A percentile compares a stretch with the other conserved stretches of the same genome.
These are phyloP conservation scores for Annulohypoxylon nitens DNA, from an alignment of 495 filamentous ascomycete genomes.

Conservation along the genomic window DNA sequence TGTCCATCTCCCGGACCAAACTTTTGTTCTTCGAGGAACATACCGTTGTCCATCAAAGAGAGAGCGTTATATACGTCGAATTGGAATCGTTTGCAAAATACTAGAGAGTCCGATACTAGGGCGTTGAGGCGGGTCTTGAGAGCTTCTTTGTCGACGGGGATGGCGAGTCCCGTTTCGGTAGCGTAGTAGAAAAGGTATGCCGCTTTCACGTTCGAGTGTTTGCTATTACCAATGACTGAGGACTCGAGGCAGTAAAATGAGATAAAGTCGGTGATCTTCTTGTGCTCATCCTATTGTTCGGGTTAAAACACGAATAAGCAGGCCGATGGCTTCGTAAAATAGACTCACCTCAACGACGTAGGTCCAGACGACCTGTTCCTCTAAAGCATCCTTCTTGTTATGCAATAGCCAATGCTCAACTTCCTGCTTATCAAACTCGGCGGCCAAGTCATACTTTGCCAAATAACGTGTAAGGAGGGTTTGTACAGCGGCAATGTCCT, in stretches of 20 bases:
- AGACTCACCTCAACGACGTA: constrained; percentile 84
- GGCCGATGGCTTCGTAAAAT: background rate
- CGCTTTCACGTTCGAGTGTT: constrained; percentile 81
- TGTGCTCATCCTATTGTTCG: constrained; percentile 54
- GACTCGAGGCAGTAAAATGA: constrained; percentile 97
- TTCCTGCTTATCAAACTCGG: constrained; percentile 82
- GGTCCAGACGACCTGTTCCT: constrained; percentile 88
- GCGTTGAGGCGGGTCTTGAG: constrained; percentile 79
- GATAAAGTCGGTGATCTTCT: constrained; percentile 95
- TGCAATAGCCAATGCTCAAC: constrained; percentile 89
- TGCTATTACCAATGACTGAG: constrained; percentile 82
- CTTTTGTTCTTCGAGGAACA: constrained; percentile 93
- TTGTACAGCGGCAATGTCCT: constrained; percentile 83
- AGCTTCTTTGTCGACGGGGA: constrained; percentile 64
- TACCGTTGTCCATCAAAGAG: constrained; percentile 89
- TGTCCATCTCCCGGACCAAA: constrained; percentile 95
- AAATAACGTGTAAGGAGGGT: constrained; percentile 83
- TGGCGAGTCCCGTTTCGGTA: constrained; percentile 79
- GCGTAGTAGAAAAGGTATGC: constrained; percentile 98
- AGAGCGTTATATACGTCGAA: constrained; percentile 99
- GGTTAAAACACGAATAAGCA: constrained; percentile 18
- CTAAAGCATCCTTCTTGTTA: constrained; percentile 63
- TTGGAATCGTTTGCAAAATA: constrained; percentile 85
- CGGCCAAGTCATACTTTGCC: constrained; percentile 83
- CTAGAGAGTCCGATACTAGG: constrained; percentile 86